phyloP scores from a whole-genome alignment of 768 basidiomycete genomes.

The Termitomyces sp. region DNA sequence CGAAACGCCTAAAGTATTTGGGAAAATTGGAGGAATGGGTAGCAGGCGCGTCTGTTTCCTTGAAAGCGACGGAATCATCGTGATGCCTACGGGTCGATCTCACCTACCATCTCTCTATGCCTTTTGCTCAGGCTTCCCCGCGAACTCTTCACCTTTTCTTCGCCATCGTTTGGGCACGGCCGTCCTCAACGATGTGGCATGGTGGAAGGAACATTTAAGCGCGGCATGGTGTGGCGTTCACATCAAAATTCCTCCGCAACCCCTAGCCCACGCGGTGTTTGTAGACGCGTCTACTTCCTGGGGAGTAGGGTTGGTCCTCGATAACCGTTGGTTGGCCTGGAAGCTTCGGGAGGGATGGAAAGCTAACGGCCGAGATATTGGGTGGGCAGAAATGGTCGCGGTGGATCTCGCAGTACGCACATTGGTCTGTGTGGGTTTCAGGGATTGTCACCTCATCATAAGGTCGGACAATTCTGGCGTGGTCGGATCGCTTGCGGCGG shows the following conservation, averaged over 20 bases:
- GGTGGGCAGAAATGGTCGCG: too few relatives aligned
- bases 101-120: conserved; percentile 24
- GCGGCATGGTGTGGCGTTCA: not conserved
- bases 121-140: conserved; percentile 24
- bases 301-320: conserved; percentile 2
- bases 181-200: conserved; percentile 18
- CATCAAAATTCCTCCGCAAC: not conserved
- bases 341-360: not conserved
- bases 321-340: not conserved
- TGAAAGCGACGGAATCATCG: conserved; percentile 23
- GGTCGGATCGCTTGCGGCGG: too few relatives aligned
- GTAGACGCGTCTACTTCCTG: conserved; percentile 1
- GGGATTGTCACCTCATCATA: too few relatives aligned
- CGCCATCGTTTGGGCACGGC: conserved; percentile 7
- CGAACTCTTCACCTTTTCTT: conserved; percentile 8
- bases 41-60: not conserved
- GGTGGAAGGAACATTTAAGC: conserved; percentile 20
- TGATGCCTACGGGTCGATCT: conserved; percentile 25
- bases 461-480: too few relatives aligned
- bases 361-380: too few relatives aligned
- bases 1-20: not conserved
- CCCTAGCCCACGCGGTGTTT: not conserved
- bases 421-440: too few relatives aligned
- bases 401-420: too few relatives aligned
- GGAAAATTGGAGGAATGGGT: conserved; percentile 20